phyloP scores from a whole-genome alignment of 192 early-diverging fungal genomes.

The Podila minutissima region DNA sequence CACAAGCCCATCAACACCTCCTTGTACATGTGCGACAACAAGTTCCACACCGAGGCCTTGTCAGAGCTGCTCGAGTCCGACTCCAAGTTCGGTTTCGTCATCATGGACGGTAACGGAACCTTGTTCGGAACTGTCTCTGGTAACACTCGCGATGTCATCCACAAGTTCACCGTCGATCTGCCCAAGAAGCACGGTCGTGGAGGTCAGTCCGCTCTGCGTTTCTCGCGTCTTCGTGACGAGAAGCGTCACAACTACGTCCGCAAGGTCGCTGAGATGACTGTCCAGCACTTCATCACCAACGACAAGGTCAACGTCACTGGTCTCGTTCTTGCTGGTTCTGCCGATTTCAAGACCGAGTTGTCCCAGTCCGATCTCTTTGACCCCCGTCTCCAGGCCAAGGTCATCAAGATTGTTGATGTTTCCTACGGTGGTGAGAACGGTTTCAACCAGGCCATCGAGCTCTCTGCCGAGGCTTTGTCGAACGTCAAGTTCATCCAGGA shows the following conservation, averaged over 20 bases:
- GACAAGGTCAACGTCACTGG: slow-evolving; percentile 92
- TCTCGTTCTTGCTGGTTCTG: slow-evolving; percentile 95
- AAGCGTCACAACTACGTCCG: slow-evolving; percentile 99
- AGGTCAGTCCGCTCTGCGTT: slow-evolving; percentile 99
- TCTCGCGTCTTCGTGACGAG: slow-evolving; percentile 98
- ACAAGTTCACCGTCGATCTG: slow-evolving; percentile 95
- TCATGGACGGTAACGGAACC: slow-evolving; percentile 98
- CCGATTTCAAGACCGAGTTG: slow-evolving; percentile 99
- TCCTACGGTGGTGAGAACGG: slow-evolving; percentile 99
- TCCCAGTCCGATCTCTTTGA: slow-evolving; percentile 97
- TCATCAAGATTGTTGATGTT: slow-evolving; percentile 96
- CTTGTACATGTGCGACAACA: slow-evolving; percentile 98
- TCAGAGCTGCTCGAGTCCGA: slow-evolving; percentile 93
- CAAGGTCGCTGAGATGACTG: slow-evolving; percentile 97
- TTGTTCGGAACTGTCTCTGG: slow-evolving; percentile 96
- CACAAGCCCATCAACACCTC: slow-evolving; percentile 99
- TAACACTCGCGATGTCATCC: slow-evolving; percentile 92
- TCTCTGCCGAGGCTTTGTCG: slow-evolving; percentile 88
- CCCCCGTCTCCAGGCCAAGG: slow-evolving; percentile 86
- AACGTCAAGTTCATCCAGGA: slow-evolving; percentile 99
- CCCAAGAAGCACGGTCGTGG: slow-evolving; percentile 99
- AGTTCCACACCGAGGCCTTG: slow-evolving; percentile 97
- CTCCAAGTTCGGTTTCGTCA: slow-evolving; percentile 97
- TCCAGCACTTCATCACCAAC: slow-evolving; percentile 94
- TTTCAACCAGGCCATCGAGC: slow-evolving; percentile 95